Evolutionary conservation across 164 flowering plant species (phyloP), one percentile per base, ranked within the genome.

Genomic region (Magnolia changhungtana): DNA sequence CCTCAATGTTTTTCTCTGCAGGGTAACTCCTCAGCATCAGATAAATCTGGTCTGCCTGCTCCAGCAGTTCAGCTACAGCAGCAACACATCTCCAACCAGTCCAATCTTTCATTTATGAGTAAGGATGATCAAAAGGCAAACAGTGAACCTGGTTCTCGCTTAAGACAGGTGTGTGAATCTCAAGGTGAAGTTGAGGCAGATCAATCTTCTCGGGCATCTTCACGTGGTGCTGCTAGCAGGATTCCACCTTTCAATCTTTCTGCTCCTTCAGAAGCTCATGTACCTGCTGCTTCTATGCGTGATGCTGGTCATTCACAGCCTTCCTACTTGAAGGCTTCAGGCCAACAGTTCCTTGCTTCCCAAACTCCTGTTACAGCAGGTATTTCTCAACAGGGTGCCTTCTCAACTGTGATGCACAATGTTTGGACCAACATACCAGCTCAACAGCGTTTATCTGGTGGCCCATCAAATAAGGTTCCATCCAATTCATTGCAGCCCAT

Each of bases 371-470:
- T 77, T 69, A 65, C 77, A 20, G 21, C 86, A 67, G 81, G 78
- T 52, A 74, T 67, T 63, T 72, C 86, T 67, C 88, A 82, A 50
- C 88, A 77, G n/a, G 91, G 81, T 50, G 79, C 75, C 49, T 79
- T 81, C 72, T 74, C 93, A 75, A 81, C 82, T 65, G 72, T 84
- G 58, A 73, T 74, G 73, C 85, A 85, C 37, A 82, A 84, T 80
- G 79, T 72, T 4, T 86, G 92, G 93, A 76, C 84, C 59, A 84
- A 80, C 80, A 76, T 84, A 74, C 74, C 92, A 74, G 18, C 79
- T 59, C 90, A 86, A 72, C 89, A 84, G 69, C 72, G 16, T 75
- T 31, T 49, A 49, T 61, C 79, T 16, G 84, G 75, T 66, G 69
- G 81, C 10, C 81, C 80, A 70, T 21, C 82, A 71, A 84, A 71